These are phyloP conservation scores for Xylariomycetidae sp. DNA, from an alignment of 2,329 filamentous ascomycete genomes.

Conservation along the genomic window DNA sequence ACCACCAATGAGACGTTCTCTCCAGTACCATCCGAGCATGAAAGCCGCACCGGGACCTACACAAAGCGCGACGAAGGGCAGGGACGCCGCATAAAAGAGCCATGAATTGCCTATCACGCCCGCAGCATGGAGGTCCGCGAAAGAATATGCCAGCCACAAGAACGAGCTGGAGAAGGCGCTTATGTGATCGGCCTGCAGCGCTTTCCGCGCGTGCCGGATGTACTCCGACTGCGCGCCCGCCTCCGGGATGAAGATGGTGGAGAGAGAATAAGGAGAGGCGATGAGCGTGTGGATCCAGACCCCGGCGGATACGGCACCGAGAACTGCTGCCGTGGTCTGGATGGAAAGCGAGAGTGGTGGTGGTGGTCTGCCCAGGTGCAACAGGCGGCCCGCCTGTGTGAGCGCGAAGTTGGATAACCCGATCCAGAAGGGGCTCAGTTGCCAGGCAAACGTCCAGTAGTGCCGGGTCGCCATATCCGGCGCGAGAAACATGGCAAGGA, in stretches of 20 bases:
- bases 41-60: slow-evolving; percentile 10
- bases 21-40: slow-evolving; percentile 8
- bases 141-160: slow-evolving; percentile 13
- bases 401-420: slow-evolving; percentile 12
- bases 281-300: slow-evolving; percentile 10
- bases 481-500: slow-evolving; percentile 13
- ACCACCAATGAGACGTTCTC: slow-evolving; percentile 5
- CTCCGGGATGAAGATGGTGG: slow-evolving; percentile 11
- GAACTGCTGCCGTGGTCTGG: slow-evolving; percentile 1
- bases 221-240: slow-evolving; percentile 6
- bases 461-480: slow-evolving; percentile 14
- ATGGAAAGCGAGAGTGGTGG: slow-evolving; percentile 1
- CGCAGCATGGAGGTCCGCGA: slow-evolving; percentile 8
- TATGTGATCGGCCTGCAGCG: slow-evolving; percentile 10
- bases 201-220: slow-evolving; percentile 6
- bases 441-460: slow-evolving; percentile 22
- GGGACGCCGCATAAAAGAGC: slow-evolving; percentile 4
- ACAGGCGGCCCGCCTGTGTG: neutral
- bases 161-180: slow-evolving; percentile 6
- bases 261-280: slow-evolving; percentile 8
- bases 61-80: slow-evolving; percentile 3
- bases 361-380: slow-evolving; percentile 4
- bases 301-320: slow-evolving; percentile 8
- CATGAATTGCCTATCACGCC: slow-evolving; percentile 5
- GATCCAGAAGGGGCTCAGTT: slow-evolving; percentile 18